Evolutionary conservation across 495 filamentous ascomycete genomes (phyloP).

Genomic region (Geopyxis carbonaria): DNA sequence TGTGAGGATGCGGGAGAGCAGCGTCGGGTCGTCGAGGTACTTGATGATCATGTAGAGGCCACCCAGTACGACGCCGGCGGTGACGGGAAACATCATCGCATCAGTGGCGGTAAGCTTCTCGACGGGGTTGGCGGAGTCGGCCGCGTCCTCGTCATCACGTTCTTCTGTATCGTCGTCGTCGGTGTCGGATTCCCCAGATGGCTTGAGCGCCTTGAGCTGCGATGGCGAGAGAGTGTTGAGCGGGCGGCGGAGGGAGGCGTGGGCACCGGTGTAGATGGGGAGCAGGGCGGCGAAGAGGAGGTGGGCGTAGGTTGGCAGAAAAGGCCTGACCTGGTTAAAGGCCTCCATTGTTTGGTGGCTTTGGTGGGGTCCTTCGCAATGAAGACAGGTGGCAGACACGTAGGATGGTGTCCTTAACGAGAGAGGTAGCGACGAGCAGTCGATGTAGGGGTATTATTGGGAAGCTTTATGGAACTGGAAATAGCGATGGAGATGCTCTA

Average conservation of each 20-base stretch:
- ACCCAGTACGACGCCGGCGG: constrained; percentile 54
- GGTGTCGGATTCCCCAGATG: constrained; percentile 51
- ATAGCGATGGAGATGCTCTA: too few relatives aligned
- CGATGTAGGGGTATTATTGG: background rate
- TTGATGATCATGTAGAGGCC: constrained; percentile 80
- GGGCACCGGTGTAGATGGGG: constrained; percentile 53
- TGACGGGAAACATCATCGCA: constrained; percentile 72
- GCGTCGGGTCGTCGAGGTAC: constrained; percentile 61
- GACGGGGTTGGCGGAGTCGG: constrained; percentile 45
- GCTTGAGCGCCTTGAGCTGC: constrained; percentile 19
- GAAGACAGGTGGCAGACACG: background rate
- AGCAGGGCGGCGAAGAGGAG: constrained; percentile 50
- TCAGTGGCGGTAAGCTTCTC: constrained; percentile 67
- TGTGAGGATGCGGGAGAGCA: constrained; percentile 70
- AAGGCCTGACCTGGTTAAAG: constrained; percentile 7
- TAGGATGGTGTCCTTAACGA: background rate
- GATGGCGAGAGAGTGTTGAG: constrained; percentile 18
- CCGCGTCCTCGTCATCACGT: constrained; percentile 40
- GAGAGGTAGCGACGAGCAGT: background rate
- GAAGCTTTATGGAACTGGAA: background rate
- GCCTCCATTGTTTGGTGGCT: background rate
- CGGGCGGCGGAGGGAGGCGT: constrained; percentile 57
- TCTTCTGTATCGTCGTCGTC: constrained; percentile 35
- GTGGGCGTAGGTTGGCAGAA: constrained; percentile 49
- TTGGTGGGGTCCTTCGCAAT: background rate